Evolutionary conservation across 306 rosid genomes (phyloP), one percentile per base, ranked within the genome.

Genomic region (Crotalaria pallida): DNA sequence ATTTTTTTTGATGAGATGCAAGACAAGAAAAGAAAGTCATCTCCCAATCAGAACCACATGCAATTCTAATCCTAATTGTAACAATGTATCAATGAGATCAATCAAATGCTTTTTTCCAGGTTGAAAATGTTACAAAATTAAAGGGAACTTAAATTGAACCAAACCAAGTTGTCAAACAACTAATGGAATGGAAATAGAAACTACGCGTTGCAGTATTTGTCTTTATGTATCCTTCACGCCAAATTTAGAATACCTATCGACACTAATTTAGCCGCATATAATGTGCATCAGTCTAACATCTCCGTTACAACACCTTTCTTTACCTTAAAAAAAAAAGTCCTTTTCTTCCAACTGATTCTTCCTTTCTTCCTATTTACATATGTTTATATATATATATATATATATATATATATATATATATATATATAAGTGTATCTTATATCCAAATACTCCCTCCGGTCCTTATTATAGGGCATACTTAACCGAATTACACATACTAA

Each of bases 11-110:
- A 7, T 57, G 24, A 57, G 22, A 33, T 38, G 10, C 11, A 24
- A 73, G 10, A 71, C 77, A 62, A 47, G 57, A 65, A 45, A 78
- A 57, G 74, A 64, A 48, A 19, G 33, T 78, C 82, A 78, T 58
- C 29, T 41, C 47, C 47, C 47, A 41, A 41, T 38, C n/a, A 38
- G n/a, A 9, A 38, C 13, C 44, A 38, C 13, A 38, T 10, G 3
- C 44, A 10, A 38, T 38, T 2, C 7, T 38, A 38, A 38, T 12
- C 12, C 47, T 41, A 41, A 41, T 41, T 41, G 15, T 3, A 11
- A 15, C 13, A 11, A 41, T 41, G 4, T 41, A 12, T 24, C 17
- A 63, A 22, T 44, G 16, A 26, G 18, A 23, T 23, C 22, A 6
- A 52, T 52, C 33, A 2, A 22, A 53, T 0, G 18, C 36, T 41